A percentile compares a stretch with the other conserved stretches of the same genome.
These are phyloP conservation scores for Podosphaera fusca DNA, from an alignment of 2,329 filamentous ascomycete species.

Conservation along the genomic window DNA sequence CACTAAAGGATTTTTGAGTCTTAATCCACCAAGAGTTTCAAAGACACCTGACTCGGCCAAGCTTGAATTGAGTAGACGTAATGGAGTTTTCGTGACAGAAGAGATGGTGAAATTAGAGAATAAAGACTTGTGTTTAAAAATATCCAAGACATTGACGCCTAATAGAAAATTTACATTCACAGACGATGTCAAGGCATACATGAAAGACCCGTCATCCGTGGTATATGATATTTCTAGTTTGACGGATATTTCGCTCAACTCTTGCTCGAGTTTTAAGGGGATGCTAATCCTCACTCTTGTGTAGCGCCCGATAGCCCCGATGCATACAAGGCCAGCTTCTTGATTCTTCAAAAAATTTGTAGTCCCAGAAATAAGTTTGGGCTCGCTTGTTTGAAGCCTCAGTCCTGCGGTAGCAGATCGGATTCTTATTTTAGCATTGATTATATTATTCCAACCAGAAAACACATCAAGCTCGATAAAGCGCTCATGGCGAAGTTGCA, in stretches of 20 bases:
- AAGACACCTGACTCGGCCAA: constrained; percentile 50
- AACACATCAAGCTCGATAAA: constrained; percentile 50
- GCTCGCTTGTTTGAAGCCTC: constrained; percentile 36
- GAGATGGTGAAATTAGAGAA: constrained; percentile 85
- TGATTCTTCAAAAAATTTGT: constrained; percentile 25
- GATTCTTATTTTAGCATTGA: constrained; percentile 34
- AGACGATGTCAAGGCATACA: constrained; percentile 35
- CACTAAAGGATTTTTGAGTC: constrained; percentile 29
- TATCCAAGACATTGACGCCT: constrained; percentile 88
- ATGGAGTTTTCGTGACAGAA: constrained; percentile 49
- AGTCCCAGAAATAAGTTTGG: constrained; percentile 23
- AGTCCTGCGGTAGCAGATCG: constrained; percentile 42
- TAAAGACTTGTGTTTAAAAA: constrained; percentile 63
- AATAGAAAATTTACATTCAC: constrained; percentile 58
- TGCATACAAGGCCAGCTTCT: constrained; percentile 29
- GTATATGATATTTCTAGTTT: constrained; percentile 56
- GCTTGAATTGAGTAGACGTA: constrained; percentile 48
- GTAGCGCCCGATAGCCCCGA: constrained; percentile 23
- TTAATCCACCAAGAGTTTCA: constrained; percentile 34
- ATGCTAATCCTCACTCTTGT: constrained; percentile 35
- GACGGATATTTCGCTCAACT: constrained; percentile 45
- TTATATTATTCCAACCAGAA: constrained; percentile 51
- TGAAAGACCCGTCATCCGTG: constrained; percentile 41
- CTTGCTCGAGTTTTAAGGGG: constrained; percentile 67
- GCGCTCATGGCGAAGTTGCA: constrained; percentile 60